Evolutionary conservation across 140 eudicot species (phyloP), one percentile per base, ranked within the genome.

Genomic region (Oenanthe javanica): DNA sequence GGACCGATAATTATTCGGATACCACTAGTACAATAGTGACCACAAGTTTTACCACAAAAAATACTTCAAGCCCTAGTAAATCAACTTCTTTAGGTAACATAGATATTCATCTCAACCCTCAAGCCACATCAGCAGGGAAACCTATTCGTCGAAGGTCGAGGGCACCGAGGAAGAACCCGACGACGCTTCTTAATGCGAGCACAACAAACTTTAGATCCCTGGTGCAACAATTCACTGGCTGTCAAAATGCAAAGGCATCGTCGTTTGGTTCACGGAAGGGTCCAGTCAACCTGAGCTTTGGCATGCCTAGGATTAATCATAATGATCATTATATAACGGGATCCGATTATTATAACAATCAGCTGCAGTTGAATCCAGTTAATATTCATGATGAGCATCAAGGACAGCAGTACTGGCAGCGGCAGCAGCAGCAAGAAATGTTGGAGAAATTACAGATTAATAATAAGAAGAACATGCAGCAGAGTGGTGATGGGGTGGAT

Each of bases 171-270:
- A 82, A 72, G 71, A 70, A 91, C 2, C 97, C 98, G 13, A 84
- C 88, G 4, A 91, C 92, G 0, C 81, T 93, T 12, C 89, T 89
- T 47, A 91, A 86, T 64, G 93, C 96, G 21, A 85, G 79, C 49
- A 83, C 91, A 4, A 73, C 86, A 45, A 88, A 88, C 67, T 93
- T 93, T n/a, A 82, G 96, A 46, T 86, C 89, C 55, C 83, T 93
- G 63, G 98, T 93, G 74, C 98, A 93, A 61, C 86, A 89, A 45
- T 85, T 86, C 67, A 93, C 98, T 1, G 98, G 98, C 40, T 88
- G 89, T 77, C 86, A 79, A 8, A 64, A 42, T 47, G 15, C 42
- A 6, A n/a, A 23, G 19, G 47, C 21, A 9, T 10, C 72, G 1
- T 27, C 82, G 19, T 59, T 77, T 38, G 81, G 50, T 43, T 10